Evolutionary conservation across 768 basidiomycete genomes (phyloP), one percentile per base, ranked within the genome.

Genomic region (Lentinula sp.): DNA sequence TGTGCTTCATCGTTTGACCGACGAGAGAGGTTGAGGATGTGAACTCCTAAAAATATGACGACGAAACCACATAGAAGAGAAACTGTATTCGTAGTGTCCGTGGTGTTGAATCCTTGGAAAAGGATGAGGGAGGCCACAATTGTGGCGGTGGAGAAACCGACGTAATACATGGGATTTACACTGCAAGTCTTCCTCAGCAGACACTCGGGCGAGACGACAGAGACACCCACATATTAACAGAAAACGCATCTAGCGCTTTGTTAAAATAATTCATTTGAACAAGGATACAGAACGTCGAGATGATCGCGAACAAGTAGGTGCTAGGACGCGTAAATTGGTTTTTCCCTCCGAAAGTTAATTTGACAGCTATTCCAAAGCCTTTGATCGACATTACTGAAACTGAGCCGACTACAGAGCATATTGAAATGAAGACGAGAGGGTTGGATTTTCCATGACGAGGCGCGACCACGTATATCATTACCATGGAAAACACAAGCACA

Each of bases 301-400:
- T 85, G 54, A 93, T 79, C 41, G 86, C 94, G 67, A 98, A 96
- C 28, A 98, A 85, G 72, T 98, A 99, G n/a, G 97, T 99, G 71
- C 92, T 94, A 41, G 90, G 87, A 69, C 95, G 92, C 0, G 88
- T 85, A 70, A 99, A 91, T 73, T 99, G 97, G 73, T 98, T 99
- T 70, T 92, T 91, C 50, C 96, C 95, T 9, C 85, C 82, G 61
- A 98, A 76, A 0, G 95, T 98, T 61, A 99, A 83, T 73, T 98
- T 98, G 68, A 99, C 83, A 2, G 97, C 96, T 51, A 98, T 88
- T 49, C 97, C 97, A 68, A 99, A 94, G 52, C 95, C 96, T 77
- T 99, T 99, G 80, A 98, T 91, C 45, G 94, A 90, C 97, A 99
- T 98, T 75, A 98, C 86, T n/a, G 93, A 94, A 48, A 99, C 86